Base-by-base conservation (phyloP, 2,329 filamentous ascomycete genomes). In the Bipolaris cookei region DNA sequence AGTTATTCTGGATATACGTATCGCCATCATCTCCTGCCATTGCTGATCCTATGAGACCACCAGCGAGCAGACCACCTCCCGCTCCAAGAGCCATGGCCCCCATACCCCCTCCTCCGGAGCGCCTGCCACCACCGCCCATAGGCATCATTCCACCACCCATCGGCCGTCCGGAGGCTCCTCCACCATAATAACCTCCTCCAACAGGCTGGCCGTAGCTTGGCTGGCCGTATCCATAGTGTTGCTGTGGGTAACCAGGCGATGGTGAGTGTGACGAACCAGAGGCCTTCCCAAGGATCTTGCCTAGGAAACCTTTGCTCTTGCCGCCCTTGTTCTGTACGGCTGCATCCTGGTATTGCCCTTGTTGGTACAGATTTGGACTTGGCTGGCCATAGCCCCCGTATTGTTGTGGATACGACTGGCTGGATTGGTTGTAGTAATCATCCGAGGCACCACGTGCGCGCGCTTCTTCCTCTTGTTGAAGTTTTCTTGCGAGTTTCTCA, bases 391-490 rank as follows among this genome's bases (percentile, higher is more conserved):
- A 70, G 10, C 62, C 60, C 16, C 61, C 65, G 37, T 64, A 54
- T 52, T 64, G 51, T 41, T 54, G 54, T 35, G 59, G 49, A 23
- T 61, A 49, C 45, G 54, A 35, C 16, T 61, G 57, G 3, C 21
- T 47, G 2, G 59, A 42, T 32, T 64, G 60, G 11, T 65, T 63
- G 71, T 86, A 86, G 65, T 82, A 86, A 39, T 75, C 71, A 13
- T 57, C 68, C 3, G 63, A 59, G 62, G 66, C 72, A 14, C 82
- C 58, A 20, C 61, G 56, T 20, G 63, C 83, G 42, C 86, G 84
- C 5, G 86, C 86, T 62, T 96, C 84, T 76, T 97, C 92, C 76
- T 97, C 90, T 42, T 90, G 90, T 75, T 97, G 93, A 39, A 97
- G 80, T 70, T 87, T 85, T 38, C 90, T 84, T 6, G 93, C 92